These are phyloP conservation scores for Phytophthora ramorum DNA, from an alignment of 352 stramenopile species.

Conservation along the genomic window DNA sequence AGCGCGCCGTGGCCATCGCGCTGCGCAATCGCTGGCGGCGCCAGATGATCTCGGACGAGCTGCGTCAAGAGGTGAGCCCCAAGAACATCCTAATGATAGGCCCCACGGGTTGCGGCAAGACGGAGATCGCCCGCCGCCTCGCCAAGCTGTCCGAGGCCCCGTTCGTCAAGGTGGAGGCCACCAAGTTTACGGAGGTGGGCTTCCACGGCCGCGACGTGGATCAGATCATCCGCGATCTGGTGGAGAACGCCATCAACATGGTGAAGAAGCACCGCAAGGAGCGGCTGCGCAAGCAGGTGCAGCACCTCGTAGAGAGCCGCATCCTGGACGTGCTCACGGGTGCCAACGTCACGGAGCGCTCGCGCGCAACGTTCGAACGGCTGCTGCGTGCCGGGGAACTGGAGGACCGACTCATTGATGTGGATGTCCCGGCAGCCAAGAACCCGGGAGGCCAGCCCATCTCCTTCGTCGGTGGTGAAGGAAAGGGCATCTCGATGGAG, in stretches of 20 bases:
- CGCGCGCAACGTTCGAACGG: slow-evolving; percentile 92
- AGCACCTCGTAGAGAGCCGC: slow-evolving; percentile 94
- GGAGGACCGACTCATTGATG: slow-evolving; percentile 82
- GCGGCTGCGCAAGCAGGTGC: slow-evolving; percentile 92
- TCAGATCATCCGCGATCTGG: slow-evolving; percentile 99
- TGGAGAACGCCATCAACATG: slow-evolving; percentile 97
- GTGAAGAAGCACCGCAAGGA: slow-evolving; percentile 96
- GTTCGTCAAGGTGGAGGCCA: slow-evolving; percentile 99
- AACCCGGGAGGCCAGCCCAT: slow-evolving; percentile 63
- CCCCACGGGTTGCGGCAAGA: slow-evolving; percentile 98
- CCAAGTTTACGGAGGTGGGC: slow-evolving; percentile 99
- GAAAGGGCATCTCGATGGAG: slow-evolving; percentile 77
- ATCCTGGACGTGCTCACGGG: slow-evolving; percentile 96
- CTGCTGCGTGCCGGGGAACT: slow-evolving; percentile 89
- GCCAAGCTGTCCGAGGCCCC: slow-evolving; percentile 97
- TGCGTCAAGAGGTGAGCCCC: slow-evolving; percentile 94
- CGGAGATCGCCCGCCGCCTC: slow-evolving; percentile 97
- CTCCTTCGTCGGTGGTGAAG: slow-evolving; percentile 71
- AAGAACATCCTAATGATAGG: slow-evolving; percentile 99
- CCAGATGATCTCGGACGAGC: slow-evolving; percentile 94
- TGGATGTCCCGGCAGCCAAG: slow-evolving; percentile 74
- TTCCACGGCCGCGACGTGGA: slow-evolving; percentile 99
- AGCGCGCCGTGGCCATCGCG: slow-evolving; percentile 98
- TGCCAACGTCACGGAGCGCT: slow-evolving; percentile 80
- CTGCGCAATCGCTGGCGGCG: slow-evolving; percentile 98